phyloP scores from a whole-genome alignment of 2,329 filamentous ascomycete genomes.

The Elsinoe batatas region DNA sequence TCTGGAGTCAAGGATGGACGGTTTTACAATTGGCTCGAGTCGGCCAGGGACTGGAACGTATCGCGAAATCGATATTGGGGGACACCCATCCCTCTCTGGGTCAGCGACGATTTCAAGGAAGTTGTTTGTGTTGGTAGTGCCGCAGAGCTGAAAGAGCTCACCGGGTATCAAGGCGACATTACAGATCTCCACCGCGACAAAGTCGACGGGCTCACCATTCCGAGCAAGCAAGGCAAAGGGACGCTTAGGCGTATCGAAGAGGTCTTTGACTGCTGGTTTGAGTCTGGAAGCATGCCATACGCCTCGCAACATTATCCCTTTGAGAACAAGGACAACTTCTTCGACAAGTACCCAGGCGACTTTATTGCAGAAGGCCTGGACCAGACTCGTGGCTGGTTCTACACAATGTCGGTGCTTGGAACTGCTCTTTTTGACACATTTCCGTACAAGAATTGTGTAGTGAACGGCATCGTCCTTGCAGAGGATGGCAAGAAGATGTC shows the following conservation, averaged over 20 bases:
- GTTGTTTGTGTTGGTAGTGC: slow-evolving; percentile 78
- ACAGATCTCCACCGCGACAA: slow-evolving; percentile 85
- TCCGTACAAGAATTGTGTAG: slow-evolving; percentile 92
- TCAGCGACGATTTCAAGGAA: slow-evolving; percentile 80
- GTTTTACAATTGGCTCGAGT: slow-evolving; percentile 83
- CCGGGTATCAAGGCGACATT: slow-evolving; percentile 74
- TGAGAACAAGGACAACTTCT: slow-evolving; percentile 68
- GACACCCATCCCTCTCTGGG: slow-evolving; percentile 85
- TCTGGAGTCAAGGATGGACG: slow-evolving; percentile 82
- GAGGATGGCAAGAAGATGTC: slow-evolving; percentile 99
- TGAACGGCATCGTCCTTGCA: slow-evolving; percentile 87
- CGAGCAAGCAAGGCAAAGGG: slow-evolving; percentile 78
- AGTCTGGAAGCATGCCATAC: slow-evolving; percentile 93
- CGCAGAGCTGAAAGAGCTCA: slow-evolving; percentile 72
- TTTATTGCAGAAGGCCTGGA: slow-evolving; percentile 92
- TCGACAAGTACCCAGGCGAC: slow-evolving; percentile 76
- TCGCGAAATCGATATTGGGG: slow-evolving; percentile 94
- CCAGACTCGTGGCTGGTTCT: slow-evolving; percentile 95
- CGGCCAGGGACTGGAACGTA: slow-evolving; percentile 91
- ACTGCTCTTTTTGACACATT: slow-evolving; percentile 76
- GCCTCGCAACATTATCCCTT: slow-evolving; percentile 87
- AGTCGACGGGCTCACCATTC: slow-evolving; percentile 89
- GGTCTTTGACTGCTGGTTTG: slow-evolving; percentile 96
- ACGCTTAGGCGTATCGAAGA: slow-evolving; percentile 71
- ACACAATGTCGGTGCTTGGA: slow-evolving; percentile 79